Evolutionary conservation across 2,329 filamentous ascomycete genomes (phyloP).

Genomic region (Calonectria ilicicola): DNA sequence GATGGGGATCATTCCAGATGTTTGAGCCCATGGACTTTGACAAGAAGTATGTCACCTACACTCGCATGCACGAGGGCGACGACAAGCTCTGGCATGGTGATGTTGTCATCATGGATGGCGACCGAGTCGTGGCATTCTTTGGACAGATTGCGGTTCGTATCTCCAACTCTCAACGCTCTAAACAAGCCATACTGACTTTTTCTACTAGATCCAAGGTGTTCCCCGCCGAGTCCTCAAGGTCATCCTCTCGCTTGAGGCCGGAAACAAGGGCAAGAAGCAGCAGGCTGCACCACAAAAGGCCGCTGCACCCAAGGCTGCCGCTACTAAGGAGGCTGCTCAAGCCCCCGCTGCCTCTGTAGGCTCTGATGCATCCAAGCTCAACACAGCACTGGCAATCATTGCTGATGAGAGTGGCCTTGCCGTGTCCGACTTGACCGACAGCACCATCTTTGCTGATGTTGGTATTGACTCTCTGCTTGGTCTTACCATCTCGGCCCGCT

Average conservation of each 20-base stretch:
- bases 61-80: slow-evolving; percentile 29
- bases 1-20: slow-evolving; percentile 33
- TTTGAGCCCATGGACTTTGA: slow-evolving; percentile 36
- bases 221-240: slow-evolving; percentile 35
- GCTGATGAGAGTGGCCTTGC: slow-evolving; percentile 36
- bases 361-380: not conserved
- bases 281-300: not conserved
- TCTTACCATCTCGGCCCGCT: slow-evolving; percentile 66
- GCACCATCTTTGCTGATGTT: slow-evolving; percentile 67
- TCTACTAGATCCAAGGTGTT: slow-evolving; percentile 30
- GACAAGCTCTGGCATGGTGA: slow-evolving; percentile 54
- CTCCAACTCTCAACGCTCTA: not conserved
- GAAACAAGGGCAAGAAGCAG: slow-evolving; percentile 26
- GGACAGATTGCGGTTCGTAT: slow-evolving; percentile 45
- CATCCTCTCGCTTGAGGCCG: slow-evolving; percentile 30
- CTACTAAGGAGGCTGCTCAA: not conserved
- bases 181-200: not conserved
- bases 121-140: slow-evolving; percentile 56
- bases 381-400: slow-evolving; percentile 27
- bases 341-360: not conserved
- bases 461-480: slow-evolving; percentile 73
- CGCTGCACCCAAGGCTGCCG: not conserved
- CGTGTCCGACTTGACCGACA: slow-evolving; percentile 62
- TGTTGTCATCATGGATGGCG: slow-evolving; percentile 66
- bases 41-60: slow-evolving; percentile 35